phyloP scores from a whole-genome alignment of 768 basidiomycete species.

The Lactarius akahatsu region DNA sequence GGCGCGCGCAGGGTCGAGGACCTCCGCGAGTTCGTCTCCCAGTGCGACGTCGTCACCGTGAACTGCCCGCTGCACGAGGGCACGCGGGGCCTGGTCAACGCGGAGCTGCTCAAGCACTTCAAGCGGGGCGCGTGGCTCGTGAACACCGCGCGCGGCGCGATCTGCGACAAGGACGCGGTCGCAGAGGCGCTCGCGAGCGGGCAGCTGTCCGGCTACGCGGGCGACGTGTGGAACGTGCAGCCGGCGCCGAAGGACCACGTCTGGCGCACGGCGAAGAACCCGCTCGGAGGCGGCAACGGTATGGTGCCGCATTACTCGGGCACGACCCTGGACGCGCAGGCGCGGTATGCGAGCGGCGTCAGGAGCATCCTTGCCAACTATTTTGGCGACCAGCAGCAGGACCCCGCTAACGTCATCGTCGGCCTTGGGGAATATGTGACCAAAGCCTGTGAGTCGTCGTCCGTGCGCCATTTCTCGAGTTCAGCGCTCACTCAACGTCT shows the following conservation, averaged over 20 bases:
- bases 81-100: conserved; percentile 76
- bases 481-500: conserved; percentile 7
- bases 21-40: conserved; percentile 48
- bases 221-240: conserved; percentile 85
- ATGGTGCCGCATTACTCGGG: conserved; percentile 90
- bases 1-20: conserved; percentile 73
- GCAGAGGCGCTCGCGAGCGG: conserved; percentile 74
- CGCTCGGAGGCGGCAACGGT: conserved; percentile 81
- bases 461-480: neutral
- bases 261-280: conserved; percentile 83
- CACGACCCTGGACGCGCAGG: conserved; percentile 87
- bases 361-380: conserved; percentile 73
- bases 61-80: conserved; percentile 88
- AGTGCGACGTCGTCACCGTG: conserved; percentile 83
- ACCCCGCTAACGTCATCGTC: conserved; percentile 79
- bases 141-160: conserved; percentile 92
- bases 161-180: conserved; percentile 82
- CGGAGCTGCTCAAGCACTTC: conserved; percentile 80
- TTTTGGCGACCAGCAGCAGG: conserved; percentile 60
- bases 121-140: conserved; percentile 87
- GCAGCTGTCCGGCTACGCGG: conserved; percentile 56
- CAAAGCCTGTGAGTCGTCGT: conserved; percentile 44
- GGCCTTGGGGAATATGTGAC: conserved; percentile 43
- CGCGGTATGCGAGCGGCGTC: conserved; percentile 75
- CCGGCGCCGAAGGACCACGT: conserved; percentile 84